Base-by-base conservation (phyloP, 2,329 filamentous ascomycete species). In the Sclerotinia nivalis region DNA sequence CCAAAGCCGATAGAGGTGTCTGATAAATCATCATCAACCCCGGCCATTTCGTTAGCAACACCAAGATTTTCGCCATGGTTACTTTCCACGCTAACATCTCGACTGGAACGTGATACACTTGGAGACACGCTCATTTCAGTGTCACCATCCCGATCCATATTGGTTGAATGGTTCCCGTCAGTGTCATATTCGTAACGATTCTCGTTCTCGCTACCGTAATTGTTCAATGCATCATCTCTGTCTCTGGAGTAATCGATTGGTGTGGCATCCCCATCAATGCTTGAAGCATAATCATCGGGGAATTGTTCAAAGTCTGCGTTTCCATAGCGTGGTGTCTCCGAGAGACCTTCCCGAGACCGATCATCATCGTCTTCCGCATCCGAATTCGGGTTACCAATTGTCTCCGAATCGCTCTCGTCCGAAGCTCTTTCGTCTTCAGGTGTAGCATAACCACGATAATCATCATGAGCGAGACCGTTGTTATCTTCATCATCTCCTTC, bases 71-170 rank as follows among this genome's bases (percentile, higher is more conserved):
- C 67, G n/a, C 61, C 68, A 54, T 49, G 62, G n/a, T 61, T 58
- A 25, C 61, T 58, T 10, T 71, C 62, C 5, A 69, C 50, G 52
- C 70, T 72, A 10, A 52, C 54, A 60, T 66, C 60, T 55, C 66
- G 69, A 64, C 58, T 71, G 28, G 61, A 69, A 45, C 72, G 70
- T 34, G 72, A 72, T 55, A 64, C 60, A 62, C 65, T 60, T 15
- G 77, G 73, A 1, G 76, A 77, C 6, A 71, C 72, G 62, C 73
- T 78, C 78, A 80, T 80, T 64, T 79, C 77, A 45, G 78, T 77
- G 64, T 80, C 78, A 20, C 78, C 78, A 69, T 80, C 78, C 13
- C 70, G 59, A 69, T 80, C 78, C 61, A 74, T 77, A 45, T 64
- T 69, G 37, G 61, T 25, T 12, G 72, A 76, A 45, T 74, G 72